A percentile compares a stretch with the other conserved stretches of the same genome.
Conservation (phyloP, 345 rosid genomes). For the Heritiera littoralis region DNA sequence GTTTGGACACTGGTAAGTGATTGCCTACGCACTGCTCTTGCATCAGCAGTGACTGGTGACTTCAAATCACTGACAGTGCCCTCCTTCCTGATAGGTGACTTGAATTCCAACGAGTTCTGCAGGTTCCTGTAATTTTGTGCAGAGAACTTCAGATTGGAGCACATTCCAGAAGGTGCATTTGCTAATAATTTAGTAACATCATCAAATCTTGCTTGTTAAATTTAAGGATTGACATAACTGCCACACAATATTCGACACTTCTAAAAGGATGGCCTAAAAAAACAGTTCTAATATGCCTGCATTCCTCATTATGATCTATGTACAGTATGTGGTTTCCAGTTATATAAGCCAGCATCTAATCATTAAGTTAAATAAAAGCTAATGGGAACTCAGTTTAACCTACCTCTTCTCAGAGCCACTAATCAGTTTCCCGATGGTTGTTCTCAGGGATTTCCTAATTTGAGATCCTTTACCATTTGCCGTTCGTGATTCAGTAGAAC, state of each 20-base stretch:
- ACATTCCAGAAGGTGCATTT: background rate
- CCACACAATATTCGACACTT: background rate
- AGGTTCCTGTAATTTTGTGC: constrained; percentile 41
- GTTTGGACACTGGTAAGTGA: constrained; percentile 66
- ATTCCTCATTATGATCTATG: background rate
- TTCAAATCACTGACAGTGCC: constrained; percentile 34
- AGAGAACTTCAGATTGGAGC: background rate
- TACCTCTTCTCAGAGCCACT: constrained; percentile 86
- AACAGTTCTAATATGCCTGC: background rate
- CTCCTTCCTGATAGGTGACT: constrained; percentile 40
- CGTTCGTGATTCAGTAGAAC: constrained; percentile 44
- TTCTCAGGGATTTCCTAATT: constrained; percentile 75
- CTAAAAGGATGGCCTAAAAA: background rate
- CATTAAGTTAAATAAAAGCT: background rate
- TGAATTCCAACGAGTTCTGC: constrained; percentile 35
- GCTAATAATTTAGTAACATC: background rate
- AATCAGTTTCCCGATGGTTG: constrained; percentile 81
- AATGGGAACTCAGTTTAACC: constrained; percentile 12
- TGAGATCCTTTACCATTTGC: constrained; percentile 69
- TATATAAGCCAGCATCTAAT: background rate
- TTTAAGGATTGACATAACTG: background rate
- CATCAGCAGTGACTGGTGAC: constrained; percentile 49
- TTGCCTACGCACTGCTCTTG: constrained; percentile 61
- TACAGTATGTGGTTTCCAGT: background rate
- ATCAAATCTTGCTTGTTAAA: background rate